Base-by-base conservation (phyloP, 176 grass and related monocot genomes). In the Hyparrhenia diplandra region DNA sequence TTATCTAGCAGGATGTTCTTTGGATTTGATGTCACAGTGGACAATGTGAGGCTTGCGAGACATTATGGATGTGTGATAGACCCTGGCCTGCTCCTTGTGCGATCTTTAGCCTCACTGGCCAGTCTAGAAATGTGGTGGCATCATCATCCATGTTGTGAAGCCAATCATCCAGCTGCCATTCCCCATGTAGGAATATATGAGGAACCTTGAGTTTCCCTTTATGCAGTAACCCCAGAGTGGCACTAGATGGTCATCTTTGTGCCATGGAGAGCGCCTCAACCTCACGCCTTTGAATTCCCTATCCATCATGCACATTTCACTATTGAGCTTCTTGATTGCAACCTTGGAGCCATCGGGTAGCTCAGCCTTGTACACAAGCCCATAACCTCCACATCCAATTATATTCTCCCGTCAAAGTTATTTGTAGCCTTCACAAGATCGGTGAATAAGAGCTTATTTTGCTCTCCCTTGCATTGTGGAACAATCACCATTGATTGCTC, bases 1-100 rank as follows among this genome's bases (percentile, higher is more conserved):
- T 86, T 60, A 43, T 93, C 91, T 1, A 97, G 72, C 20, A 93
- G 71, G 64, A 93, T 91, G 69, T 97, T 97, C 91, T 73, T 72
- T 93, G 21, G 84, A 97, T 83, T 97, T 97, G 42, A 97, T 97
- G 51, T 97, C 94, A 69, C 91, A 85, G 64, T 97, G 94, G 41
- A 97, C 68, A 69, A 97, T 97, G 3, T 81, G 86, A 40, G 88
- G 91, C 58, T 87, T 90, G 61, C 94, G 90, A n/a, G n/a, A n/a
- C n/a, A n/a, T n/a, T n/a, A n/a, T n/a, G n/a, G n/a, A n/a, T n/a
- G n/a, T n/a, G n/a, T n/a, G n/a, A n/a, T n/a, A n/a, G n/a, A n/a
- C n/a, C n/a, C n/a, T n/a, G n/a, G n/a, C n/a, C n/a, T n/a, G n/a
- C n/a, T n/a, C n/a, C n/a, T n/a, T n/a, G n/a, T n/a, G n/a, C n/a